A percentile compares a stretch with the other conserved stretches of the same genome.
phyloP scores from a whole-genome alignment of 805 yeast genomes.

The Candida gorgasii region DNA sequence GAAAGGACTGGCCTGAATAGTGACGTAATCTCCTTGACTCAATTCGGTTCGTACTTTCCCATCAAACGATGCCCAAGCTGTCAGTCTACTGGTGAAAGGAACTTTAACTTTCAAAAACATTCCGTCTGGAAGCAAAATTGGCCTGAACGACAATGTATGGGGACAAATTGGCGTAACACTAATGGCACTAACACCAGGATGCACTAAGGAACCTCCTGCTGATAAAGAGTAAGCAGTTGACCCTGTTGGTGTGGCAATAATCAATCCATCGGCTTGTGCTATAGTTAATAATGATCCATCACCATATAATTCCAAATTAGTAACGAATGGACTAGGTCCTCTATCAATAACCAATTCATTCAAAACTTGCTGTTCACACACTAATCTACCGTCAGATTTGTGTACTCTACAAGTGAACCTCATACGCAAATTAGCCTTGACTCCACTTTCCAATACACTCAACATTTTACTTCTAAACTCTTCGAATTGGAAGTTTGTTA shows the following conservation, averaged over 20 bases:
- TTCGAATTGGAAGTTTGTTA: constrained; percentile 80
- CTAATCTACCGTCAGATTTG: constrained; percentile 50
- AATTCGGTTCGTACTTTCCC: constrained; percentile 87
- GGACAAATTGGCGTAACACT: constrained; percentile 96
- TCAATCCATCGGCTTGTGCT: constrained; percentile 92
- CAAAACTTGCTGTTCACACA: constrained; percentile 72
- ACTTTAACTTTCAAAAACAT: constrained; percentile 81
- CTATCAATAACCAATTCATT: constrained; percentile 91
- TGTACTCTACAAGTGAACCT: constrained; percentile 79
- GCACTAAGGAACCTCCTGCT: constrained; percentile 94
- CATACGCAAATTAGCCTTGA: constrained; percentile 77
- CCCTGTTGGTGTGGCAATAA: constrained; percentile 93
- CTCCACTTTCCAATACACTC: constrained; percentile 66
- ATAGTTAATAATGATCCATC: constrained; percentile 82
- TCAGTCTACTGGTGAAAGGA: constrained; percentile 73
- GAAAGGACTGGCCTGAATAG: constrained; percentile 80
- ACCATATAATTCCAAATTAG: constrained; percentile 86
- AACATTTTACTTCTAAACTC: constrained; percentile 62
- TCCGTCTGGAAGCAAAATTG: constrained; percentile 90
- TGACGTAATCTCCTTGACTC: constrained; percentile 78
- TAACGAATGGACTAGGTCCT: constrained; percentile 91
- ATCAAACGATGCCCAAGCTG: constrained; percentile 97
- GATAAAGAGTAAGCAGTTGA: constrained; percentile 94
- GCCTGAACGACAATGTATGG: constrained; percentile 90
- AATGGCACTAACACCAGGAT: constrained; percentile 90